A percentile compares a stretch with the other conserved stretches of the same genome.
These are phyloP conservation scores for Coemansia sp. DNA, from an alignment of 192 early-diverging fungal genomes.

Conservation along the genomic window DNA sequence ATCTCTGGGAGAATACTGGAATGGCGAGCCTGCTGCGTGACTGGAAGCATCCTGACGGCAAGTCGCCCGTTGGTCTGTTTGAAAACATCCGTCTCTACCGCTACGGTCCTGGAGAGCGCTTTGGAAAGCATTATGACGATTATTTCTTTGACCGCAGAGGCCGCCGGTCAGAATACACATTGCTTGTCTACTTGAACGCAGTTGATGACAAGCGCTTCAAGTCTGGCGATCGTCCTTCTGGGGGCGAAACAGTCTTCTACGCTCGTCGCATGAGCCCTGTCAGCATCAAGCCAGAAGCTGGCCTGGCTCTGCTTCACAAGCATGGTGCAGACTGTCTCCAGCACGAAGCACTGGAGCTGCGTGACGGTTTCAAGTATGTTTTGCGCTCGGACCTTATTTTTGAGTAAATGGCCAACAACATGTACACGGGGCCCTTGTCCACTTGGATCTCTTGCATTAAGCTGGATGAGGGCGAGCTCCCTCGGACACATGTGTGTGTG, in stretches of 20 bases:
- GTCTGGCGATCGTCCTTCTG: conserved; percentile 22
- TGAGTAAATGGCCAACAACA: conserved; percentile 12
- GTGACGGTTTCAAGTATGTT: conserved; percentile 59
- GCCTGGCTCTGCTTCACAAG: conserved; percentile 59
- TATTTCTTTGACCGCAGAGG: conserved; percentile 53
- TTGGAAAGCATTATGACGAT: conserved; percentile 64
- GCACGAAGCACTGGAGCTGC: conserved; percentile 58
- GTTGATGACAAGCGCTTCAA: conserved; percentile 38
- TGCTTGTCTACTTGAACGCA: conserved; percentile 59
- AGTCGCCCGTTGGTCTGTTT: conserved; percentile 52
- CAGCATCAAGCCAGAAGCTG: conserved; percentile 56
- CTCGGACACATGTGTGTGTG: too few species aligned
- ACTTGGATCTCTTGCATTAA: too few species aligned
- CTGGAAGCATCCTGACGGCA: conserved; percentile 40
- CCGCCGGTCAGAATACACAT: conserved; percentile 58
- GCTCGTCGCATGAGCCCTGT: conserved; percentile 53
- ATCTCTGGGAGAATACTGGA: conserved; percentile 54
- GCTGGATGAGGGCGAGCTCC: too few species aligned
- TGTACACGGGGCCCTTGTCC: background rate
- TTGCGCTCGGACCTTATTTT: conserved; percentile 61
- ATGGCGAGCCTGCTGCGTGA: conserved; percentile 30
- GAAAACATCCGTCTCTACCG: conserved; percentile 63
- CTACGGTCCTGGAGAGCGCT: conserved; percentile 60
- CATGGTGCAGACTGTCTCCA: conserved; percentile 64
- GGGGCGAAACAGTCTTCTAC: conserved; percentile 55